These are phyloP conservation scores for Diplotaxis tenuifolia DNA, from an alignment of 345 rosid genomes.

Conservation along the genomic window DNA sequence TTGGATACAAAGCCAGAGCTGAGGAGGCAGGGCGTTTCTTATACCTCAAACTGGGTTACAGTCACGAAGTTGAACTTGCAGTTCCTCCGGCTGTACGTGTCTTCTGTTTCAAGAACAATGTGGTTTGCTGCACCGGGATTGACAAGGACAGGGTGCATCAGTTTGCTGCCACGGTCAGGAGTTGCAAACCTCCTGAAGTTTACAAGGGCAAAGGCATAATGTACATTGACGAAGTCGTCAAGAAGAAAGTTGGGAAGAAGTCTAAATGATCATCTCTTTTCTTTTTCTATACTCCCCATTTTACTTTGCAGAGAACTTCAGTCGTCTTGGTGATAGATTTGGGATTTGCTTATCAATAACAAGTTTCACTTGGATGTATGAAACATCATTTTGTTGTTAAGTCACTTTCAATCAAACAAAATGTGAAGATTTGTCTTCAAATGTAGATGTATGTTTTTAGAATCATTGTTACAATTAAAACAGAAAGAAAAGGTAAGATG, in stretches of 20 bases:
- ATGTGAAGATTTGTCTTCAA: conserved; percentile 1
- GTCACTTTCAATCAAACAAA: conserved; percentile 5
- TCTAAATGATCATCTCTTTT: conserved; percentile 42
- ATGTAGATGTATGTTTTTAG: not conserved
- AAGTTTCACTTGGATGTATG: conserved; percentile 22
- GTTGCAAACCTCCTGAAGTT: conserved; percentile 80
- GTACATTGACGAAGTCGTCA: conserved; percentile 72
- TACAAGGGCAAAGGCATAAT: conserved; percentile 78
- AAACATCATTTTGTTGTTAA: conserved; percentile 17
- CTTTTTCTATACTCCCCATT: not conserved
- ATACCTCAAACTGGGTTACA: conserved; percentile 73
- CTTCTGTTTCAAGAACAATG: conserved; percentile 83
- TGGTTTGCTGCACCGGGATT: conserved; percentile 79
- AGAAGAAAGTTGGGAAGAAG: conserved; percentile 75
- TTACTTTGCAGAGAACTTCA: not conserved
- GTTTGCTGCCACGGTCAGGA: conserved; percentile 57
- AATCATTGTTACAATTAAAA: not conserved
- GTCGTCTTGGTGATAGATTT: conserved; percentile 14
- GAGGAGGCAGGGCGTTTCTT: conserved; percentile 63
- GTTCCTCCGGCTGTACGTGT: conserved; percentile 80
- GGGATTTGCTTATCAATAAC: conserved; percentile 21
- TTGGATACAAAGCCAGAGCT: conserved; percentile 87
- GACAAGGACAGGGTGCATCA: conserved; percentile 82
- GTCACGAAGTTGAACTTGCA: conserved; percentile 82
- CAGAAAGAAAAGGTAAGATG: not conserved